phyloP scores from a whole-genome alignment of 768 basidiomycete species.

The Phanerodontia chrysosporium region DNA sequence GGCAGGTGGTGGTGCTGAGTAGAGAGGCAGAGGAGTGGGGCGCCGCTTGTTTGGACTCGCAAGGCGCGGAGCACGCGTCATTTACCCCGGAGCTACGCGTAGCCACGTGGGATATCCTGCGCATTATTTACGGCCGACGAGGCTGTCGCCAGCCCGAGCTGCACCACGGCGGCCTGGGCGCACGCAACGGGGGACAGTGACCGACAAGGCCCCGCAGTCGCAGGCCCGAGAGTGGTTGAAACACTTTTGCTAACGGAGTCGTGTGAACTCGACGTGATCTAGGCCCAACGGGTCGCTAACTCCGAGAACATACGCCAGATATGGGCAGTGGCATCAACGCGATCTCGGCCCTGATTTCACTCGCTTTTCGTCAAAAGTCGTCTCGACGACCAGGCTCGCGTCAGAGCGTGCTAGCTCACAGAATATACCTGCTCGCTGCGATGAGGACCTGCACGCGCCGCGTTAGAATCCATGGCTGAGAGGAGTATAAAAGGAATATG shows the following conservation, averaged over 20 bases:
- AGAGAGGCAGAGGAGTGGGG: neutral
- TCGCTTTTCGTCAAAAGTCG: neutral
- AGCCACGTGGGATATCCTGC: neutral
- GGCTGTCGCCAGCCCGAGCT: neutral
- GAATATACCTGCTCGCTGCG: neutral
- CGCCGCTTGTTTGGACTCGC: neutral
- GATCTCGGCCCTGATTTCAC: neutral
- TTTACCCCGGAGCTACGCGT: slow-evolving; percentile 4
- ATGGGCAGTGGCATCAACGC: neutral
- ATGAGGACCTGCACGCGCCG: neutral
- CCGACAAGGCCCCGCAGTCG: neutral
- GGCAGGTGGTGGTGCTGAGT: neutral
- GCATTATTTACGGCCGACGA: neutral
- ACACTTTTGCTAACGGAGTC: neutral
- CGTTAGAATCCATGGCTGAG: neutral
- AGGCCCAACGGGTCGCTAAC: neutral
- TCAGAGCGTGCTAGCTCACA: neutral
- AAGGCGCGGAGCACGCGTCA: slow-evolving; percentile 11
- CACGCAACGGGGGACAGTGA: too few species aligned
- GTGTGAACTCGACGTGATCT: neutral
- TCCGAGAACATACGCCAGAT: neutral
- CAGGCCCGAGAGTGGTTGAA: neutral
- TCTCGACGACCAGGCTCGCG: neutral
- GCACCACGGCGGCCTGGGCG: too few species aligned
- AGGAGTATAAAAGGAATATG: neutral